Evolutionary conservation across 2,329 filamentous ascomycete species (phyloP), one percentile per base, ranked within the genome.

Genomic region (Venturia aucupariae): DNA sequence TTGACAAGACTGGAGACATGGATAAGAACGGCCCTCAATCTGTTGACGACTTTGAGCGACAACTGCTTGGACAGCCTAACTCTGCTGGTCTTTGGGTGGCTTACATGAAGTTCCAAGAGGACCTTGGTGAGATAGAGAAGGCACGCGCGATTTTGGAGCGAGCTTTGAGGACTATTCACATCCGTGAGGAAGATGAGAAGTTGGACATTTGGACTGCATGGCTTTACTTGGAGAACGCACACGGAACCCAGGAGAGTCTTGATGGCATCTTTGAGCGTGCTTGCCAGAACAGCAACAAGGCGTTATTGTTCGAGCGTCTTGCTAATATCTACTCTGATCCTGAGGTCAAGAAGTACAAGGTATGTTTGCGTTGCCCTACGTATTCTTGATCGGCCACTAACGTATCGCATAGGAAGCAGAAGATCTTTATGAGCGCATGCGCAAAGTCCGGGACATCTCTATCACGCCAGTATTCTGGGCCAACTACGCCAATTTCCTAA

Each of bases 101-200:
- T 68, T 99, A 99, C 78, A 97, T 99, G 91, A 92, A 92, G n/a
- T 96, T 96, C 83, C 91, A 97, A 77, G 87, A 97, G 75, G 89
- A 96, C 73, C 84, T 96, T 62, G 90, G 90, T 72, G 94, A 99
- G 76, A 82, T 95, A 24, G 86, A 88, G 67, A 94, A 92, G 76
- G 92, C 94, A 15, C 86, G 93, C 60, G 89, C 93, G 68, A 88
- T 97, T 66, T 92, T 91, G 1, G 90, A 97, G 77, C 89, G 94
- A 67, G 94, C 94, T 22, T 84, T 97, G 68, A 87, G 88, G 72
- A 95, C 89, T 19, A 97, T 99, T 78, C 90, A 90, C 75, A 90
- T 95, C 67, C 86, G 90, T 32, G 92, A 97, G 74, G 90, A 96
- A 74, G 86, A 87, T 2, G 94, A 97, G 77, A 97, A 97, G 78